Base-by-base conservation (phyloP, 2,329 filamentous ascomycete genomes). In the Aureobasidium sp. region DNA sequence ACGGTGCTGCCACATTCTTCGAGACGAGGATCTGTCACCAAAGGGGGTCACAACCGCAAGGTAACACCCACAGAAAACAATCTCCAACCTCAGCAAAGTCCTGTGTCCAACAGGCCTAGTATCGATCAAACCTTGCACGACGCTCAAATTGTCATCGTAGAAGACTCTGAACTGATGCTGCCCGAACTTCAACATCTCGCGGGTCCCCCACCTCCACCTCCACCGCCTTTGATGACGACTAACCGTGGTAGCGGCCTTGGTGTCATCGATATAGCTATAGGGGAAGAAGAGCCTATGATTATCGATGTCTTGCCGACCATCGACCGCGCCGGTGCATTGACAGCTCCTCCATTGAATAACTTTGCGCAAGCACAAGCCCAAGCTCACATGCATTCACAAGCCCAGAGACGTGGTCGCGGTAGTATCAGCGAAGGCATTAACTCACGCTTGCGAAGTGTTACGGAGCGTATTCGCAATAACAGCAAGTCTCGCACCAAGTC, bases 151-250 rank as follows among this genome's bases (percentile, higher is more conserved):
- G 75, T 80, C 37, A 71, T 80, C 48, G 72, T 80, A 52, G 65
- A 66, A 41, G 63, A 64, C 20, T 66, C 51, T 24, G 64, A 69
- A 27, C 81, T 85, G 10, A 65, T 72, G 51, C 76, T 87, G 20
- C 82, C 84, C 7, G 82, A 87, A 68, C 77, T 87, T 10, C 83
- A 85, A 68, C 84, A 87, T 70, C 75, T 87, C 17, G 80, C 79
- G 27, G 76, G 72, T 10, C 82, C 82, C 12, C 82, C 82, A 0
- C 71, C 73, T 10, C 74, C 74, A 13, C 73, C 73, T 36, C 74
- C 74, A 1, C 72, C 73, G n/a, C 73, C 74, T 32, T 67, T 68
- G 20, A 71, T 72, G 60, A 69, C 67, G 36, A 36, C 32, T 7
- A n/a, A 15, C 59, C 48, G 37, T 50, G 44, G 64, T 52, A 64